Evolutionary conservation across 176 grass and related monocot species (phyloP), one percentile per base, ranked within the genome.

Genomic region (Cymbopogon citratus): DNA sequence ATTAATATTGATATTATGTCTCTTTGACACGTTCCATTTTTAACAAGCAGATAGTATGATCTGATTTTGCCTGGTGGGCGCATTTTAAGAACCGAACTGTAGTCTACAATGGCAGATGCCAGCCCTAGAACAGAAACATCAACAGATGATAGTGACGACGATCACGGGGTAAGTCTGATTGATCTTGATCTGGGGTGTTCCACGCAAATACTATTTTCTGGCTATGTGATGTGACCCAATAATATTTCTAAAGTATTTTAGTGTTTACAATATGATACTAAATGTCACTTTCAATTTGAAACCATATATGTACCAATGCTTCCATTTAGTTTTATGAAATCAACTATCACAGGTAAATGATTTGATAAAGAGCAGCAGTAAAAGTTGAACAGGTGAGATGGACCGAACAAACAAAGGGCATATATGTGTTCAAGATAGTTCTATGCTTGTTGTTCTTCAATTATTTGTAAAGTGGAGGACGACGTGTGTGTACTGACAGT

Each of bases 111-210:
- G 95, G 90, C 95, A 89, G 95, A 98, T 87, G 78, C 43, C 56
- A 98, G 95, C 71, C 95, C 95, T 74, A 89, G 86, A 79, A 95
- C 92, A 79, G 95, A 98, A 70, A 98, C 92, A 44, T 98, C 95
- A 41, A 93, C 95, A 65, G 95, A 94, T 84, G 95, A 98, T 76
- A 78, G 88, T 26, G 92, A 98, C 43, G 95, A 98, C 76, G 87
- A 89, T 46, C 86, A 87, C 9, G 71, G 11, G 84, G 92, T 89
- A 60, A 79, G 85, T 87, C 16, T 63, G 27, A 33, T 57, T 78
- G 43, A 82, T 29, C 21, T 41, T 56, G 45, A 78, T 61, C 25
- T 29, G 40, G 52, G 81, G 48, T 75, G 16, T 83, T 66, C 9
- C 10, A 24, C 9, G 12, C 5, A 51, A 66, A 65, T n/a, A 88